These are phyloP conservation scores for Guadua angustifolia DNA, from an alignment of 176 grass and related monocot species.

Conservation along the genomic window DNA sequence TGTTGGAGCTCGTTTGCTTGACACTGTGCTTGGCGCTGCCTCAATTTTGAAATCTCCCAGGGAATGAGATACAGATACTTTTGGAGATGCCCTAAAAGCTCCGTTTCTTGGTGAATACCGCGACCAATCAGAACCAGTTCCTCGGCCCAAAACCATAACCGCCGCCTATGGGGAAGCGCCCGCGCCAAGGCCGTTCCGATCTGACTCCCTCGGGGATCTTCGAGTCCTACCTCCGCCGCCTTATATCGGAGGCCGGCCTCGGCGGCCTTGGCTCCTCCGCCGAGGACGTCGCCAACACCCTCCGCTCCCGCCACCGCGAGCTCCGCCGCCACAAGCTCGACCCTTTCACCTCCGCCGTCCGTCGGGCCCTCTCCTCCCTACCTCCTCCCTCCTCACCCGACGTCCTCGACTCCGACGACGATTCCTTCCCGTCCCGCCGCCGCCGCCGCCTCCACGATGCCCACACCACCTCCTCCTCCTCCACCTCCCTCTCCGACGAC, in stretches of 20 bases:
- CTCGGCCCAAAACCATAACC: slow-evolving; percentile 32
- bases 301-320: slow-evolving; percentile 60
- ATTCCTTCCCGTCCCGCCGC: slow-evolving; percentile 26
- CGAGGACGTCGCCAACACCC: slow-evolving; percentile 51
- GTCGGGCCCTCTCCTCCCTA: slow-evolving; percentile 28
- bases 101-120: too few relatives aligned
- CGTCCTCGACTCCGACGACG: not conserved
- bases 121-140: not conserved
- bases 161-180: slow-evolving; percentile 65
- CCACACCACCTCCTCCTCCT: slow-evolving; percentile 42
- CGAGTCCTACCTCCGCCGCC: slow-evolving; percentile 43
- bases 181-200: slow-evolving; percentile 44
- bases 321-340: slow-evolving; percentile 57
- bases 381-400: not conserved
- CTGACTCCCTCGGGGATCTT: slow-evolving; percentile 24
- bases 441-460: slow-evolving; percentile 41
- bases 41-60: too few relatives aligned
- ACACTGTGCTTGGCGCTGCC: too few relatives aligned
- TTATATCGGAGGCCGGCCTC: slow-evolving; percentile 47
- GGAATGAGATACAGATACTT: too few relatives aligned
- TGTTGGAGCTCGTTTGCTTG: too few relatives aligned
- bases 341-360: slow-evolving; percentile 54
- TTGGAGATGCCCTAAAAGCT: too few relatives aligned
- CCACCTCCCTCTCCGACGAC: slow-evolving; percentile 55
- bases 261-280: slow-evolving; percentile 44